Evolutionary conservation across 148 eudicot genomes (phyloP), one percentile per base, ranked within the genome.

Genomic region (Spergularia bocconei): DNA sequence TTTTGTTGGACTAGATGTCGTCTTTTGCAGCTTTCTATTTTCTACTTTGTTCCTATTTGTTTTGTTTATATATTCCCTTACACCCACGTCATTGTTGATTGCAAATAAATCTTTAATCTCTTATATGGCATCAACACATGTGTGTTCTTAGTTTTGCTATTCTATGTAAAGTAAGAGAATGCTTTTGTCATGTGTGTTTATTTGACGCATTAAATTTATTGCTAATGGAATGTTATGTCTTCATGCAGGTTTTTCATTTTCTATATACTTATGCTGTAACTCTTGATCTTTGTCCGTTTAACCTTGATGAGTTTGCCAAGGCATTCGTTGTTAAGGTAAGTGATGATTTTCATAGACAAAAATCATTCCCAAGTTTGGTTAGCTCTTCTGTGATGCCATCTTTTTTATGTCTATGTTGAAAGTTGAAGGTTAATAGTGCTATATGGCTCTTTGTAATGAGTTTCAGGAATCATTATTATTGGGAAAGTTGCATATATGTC

Each of bases 221-320:
- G 55, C 71, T 75, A 64, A 64, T 61, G 16, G 51, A 53, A 62
- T 71, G 57, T 52, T 61, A 66, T 73, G 17, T 70, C 54, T 79
- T 66, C 84, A 73, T 60, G 70, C 88, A 93, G 98, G 92, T 86
- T 66, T 92, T 90, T 82, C 92, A 88, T 80, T 95, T 95, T 73
- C 83, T 95, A 36, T 90, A 85, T 82, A 92, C 96, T 23, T 91
- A 92, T 79, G 94, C 92, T 57, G 87, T 63, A 67, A 70, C 76
- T 59, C 80, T 91, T 20, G 79, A 86, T 78, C 70, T 88, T 48
- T 75, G 79, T 76, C 87, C 99, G 23, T 95, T 95, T 78, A 90
- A 94, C 77, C 67, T 95, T 6, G 93, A 95, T 73, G 97, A 92
- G 82, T 86, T 95, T 87, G 91, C 87, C 13, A 90, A 85, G 79